Conservation (phyloP, 495 filamentous ascomycete species). For the Mytilinidion resinicola region DNA sequence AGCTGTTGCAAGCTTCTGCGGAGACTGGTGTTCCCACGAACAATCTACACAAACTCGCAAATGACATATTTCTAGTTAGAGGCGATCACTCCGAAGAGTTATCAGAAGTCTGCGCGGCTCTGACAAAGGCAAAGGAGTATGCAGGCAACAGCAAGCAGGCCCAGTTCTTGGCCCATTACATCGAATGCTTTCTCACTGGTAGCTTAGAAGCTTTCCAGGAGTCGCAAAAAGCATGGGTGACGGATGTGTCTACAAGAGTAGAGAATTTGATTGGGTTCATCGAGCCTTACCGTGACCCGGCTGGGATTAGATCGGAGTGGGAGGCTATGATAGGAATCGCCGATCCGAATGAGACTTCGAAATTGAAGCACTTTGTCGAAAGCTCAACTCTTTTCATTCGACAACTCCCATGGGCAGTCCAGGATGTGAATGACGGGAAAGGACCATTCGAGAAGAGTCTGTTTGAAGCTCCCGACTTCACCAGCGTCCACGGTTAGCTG, state of each 20-base stretch:
- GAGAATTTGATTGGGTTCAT: constrained; percentile 46
- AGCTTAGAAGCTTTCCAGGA: constrained; percentile 35
- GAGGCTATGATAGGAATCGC: constrained; percentile 44
- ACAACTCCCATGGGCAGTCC: constrained; percentile 37
- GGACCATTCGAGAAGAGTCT: constrained; percentile 41
- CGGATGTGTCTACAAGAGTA: constrained; percentile 37
- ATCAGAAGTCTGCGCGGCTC: constrained; percentile 12
- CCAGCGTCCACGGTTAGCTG: constrained; percentile 42
- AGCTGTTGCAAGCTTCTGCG: constrained; percentile 35
- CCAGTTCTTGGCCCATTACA: constrained; percentile 28
- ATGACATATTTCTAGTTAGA: constrained; percentile 12
- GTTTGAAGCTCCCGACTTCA: constrained; percentile 41
- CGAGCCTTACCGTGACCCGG: constrained; percentile 46
- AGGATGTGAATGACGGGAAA: constrained; percentile 35
- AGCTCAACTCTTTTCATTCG: constrained; percentile 34
- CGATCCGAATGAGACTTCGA: constrained; percentile 36
- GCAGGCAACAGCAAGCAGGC: constrained; percentile 34
- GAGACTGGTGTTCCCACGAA: constrained; percentile 1
- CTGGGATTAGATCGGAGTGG: constrained; percentile 42
- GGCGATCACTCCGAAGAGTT: constrained; percentile 34
- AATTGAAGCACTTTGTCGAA: constrained; percentile 33
- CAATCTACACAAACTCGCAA: not conserved
- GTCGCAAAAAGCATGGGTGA: constrained; percentile 40
- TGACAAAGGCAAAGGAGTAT: constrained; percentile 29
- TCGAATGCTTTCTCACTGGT: constrained; percentile 38